These are phyloP conservation scores for Fusarium setosum DNA, from an alignment of 2,329 filamentous ascomycete species.

Conservation along the genomic window DNA sequence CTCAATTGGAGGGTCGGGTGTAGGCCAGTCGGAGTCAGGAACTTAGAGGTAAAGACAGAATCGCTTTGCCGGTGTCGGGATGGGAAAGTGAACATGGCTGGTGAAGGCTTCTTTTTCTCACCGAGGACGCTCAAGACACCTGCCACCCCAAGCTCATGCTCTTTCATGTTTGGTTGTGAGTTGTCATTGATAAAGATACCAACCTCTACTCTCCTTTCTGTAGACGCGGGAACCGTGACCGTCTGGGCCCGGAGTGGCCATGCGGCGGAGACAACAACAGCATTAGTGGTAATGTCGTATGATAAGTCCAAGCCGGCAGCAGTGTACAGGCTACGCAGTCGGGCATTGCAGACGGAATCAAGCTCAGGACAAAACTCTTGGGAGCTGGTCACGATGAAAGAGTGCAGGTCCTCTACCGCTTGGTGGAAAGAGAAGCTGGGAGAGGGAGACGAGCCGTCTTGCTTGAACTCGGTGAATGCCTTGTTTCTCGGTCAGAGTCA, in stretches of 20 bases:
- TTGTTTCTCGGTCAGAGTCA: slow-evolving; percentile 49
- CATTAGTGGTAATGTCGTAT: slow-evolving; percentile 75
- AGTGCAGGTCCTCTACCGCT: slow-evolving; percentile 65
- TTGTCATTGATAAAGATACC: slow-evolving; percentile 78
- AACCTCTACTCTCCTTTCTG: slow-evolving; percentile 76
- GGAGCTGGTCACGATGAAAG: slow-evolving; percentile 65
- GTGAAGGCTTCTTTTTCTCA: slow-evolving; percentile 76
- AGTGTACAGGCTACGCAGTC: slow-evolving; percentile 55
- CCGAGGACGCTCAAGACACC: slow-evolving; percentile 85
- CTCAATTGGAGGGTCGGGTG: slow-evolving; percentile 83
- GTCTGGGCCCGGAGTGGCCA: slow-evolving; percentile 64
- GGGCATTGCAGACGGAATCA: slow-evolving; percentile 61
- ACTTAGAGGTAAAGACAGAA: slow-evolving; percentile 69
- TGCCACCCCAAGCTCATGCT: slow-evolving; percentile 81
- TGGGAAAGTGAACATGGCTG: slow-evolving; percentile 86
- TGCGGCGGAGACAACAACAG: slow-evolving; percentile 72
- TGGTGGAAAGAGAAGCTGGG: slow-evolving; percentile 78
- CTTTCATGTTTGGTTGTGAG: slow-evolving; percentile 66
- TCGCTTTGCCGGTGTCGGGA: slow-evolving; percentile 76
- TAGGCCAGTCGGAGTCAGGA: slow-evolving; percentile 80
- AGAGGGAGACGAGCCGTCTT: slow-evolving; percentile 49
- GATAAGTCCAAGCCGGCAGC: slow-evolving; percentile 81
- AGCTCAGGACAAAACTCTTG: slow-evolving; percentile 61
- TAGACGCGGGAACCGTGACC: slow-evolving; percentile 54
- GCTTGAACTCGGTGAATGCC: slow-evolving; percentile 68